These are phyloP conservation scores for Castanea mollissima DNA, from an alignment of 306 rosid genomes.

Conservation along the genomic window DNA sequence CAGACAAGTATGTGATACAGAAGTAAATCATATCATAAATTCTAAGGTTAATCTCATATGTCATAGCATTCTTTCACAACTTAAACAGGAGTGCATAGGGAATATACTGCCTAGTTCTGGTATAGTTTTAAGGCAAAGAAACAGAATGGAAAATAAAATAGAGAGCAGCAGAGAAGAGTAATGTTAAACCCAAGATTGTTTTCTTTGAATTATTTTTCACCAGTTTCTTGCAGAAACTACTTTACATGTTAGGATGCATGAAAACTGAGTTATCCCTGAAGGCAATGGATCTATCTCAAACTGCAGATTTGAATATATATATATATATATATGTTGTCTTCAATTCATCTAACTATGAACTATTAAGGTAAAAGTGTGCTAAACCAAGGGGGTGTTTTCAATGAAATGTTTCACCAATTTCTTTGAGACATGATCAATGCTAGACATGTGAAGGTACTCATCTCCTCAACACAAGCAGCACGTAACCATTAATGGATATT, in stretches of 20 bases:
- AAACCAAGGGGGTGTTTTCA: not conserved
- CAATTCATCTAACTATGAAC: not conserved
- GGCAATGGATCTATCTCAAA: not conserved
- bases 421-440: not conserved
- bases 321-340: not conserved
- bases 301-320: not conserved
- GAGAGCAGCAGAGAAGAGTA: not conserved
- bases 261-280: not conserved
- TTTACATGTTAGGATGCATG: not conserved
- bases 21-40: not conserved
- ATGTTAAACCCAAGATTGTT: not conserved
- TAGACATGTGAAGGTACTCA: conserved; percentile 1
- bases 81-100: not conserved
- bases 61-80: conserved; percentile 5
- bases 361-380: not conserved
- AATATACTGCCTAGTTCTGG: not conserved
- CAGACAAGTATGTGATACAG: not conserved
- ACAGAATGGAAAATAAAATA: conserved; percentile 6
- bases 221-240: not conserved
- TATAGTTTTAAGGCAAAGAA: conserved; percentile 40
- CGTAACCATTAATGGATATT: not conserved
- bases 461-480: not conserved
- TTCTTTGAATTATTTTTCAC: not conserved
- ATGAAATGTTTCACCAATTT: conserved; percentile 1
- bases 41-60: conserved; percentile 4